Conservation (phyloP, 208 protist genomes). For the Ichthyophonus hoferi region DNA sequence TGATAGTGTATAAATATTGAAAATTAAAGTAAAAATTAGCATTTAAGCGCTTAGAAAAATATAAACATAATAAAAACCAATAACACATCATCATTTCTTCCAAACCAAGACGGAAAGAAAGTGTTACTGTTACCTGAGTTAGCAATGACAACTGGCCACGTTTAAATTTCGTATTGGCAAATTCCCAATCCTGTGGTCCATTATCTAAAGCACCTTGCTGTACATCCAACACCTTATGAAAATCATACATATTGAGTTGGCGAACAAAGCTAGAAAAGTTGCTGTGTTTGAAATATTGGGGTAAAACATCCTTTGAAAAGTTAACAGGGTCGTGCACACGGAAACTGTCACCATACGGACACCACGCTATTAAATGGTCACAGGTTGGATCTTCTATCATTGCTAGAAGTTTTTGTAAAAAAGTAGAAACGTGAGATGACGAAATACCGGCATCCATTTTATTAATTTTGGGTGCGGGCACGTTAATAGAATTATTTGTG, state of each 20-base stretch:
- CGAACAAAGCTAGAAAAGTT: conserved; percentile 46
- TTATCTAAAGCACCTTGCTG: background rate
- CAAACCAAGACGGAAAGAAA: no score
- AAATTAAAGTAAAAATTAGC: no score
- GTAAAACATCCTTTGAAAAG: conserved; percentile 41
- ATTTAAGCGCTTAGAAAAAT: no score
- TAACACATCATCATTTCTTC: no score
- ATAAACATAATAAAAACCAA: no score
- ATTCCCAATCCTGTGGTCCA: background rate
- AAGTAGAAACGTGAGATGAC: background rate
- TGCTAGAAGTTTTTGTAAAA: background rate
- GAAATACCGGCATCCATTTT: no score
- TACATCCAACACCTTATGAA: conserved; percentile 3
- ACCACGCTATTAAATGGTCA: conserved; percentile 32
- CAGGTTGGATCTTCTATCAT: conserved; percentile 17
- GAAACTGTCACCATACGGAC: conserved; percentile 12
- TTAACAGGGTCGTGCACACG: background rate
- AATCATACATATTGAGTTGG: conserved; percentile 43
- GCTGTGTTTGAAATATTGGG: conserved; percentile 45
- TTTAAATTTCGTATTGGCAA: background rate
- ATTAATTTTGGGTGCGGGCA: no score
- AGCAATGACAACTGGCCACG: background rate
- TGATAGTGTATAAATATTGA: no score
- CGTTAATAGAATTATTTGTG: no score
- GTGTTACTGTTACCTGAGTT: background rate